Conservation (phyloP, 495 filamentous ascomycete genomes). For the Amphirosellinia nigrospora region DNA sequence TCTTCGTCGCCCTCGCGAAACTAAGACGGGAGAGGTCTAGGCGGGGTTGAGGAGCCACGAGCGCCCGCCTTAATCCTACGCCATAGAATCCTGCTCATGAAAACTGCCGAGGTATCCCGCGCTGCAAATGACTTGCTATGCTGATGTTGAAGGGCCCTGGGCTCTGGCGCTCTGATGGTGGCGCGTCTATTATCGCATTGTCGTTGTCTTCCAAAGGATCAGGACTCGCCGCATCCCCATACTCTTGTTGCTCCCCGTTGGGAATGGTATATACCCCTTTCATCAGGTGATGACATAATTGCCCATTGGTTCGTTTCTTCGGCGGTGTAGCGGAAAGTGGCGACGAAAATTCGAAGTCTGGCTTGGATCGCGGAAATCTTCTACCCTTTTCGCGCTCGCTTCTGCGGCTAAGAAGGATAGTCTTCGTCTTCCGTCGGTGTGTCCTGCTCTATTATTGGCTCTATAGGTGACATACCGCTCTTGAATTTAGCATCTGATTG, state of each 20-base stretch:
- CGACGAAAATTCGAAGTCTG: constrained; percentile 35
- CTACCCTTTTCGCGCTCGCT: not conserved
- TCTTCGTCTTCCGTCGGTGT: not conserved
- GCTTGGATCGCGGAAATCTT: constrained; percentile 37
- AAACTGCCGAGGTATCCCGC: constrained; percentile 49
- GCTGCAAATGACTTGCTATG: constrained; percentile 38
- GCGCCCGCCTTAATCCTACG: constrained; percentile 42
- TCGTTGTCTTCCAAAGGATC: constrained; percentile 31
- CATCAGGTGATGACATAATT: not conserved
- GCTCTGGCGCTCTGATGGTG: not conserved
- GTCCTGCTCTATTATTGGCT: constrained; percentile 7
- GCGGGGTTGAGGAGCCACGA: constrained; percentile 29
- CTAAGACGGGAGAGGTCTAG: constrained; percentile 14
- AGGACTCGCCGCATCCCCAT: constrained; percentile 11
- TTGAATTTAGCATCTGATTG: not conserved
- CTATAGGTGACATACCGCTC: not conserved
- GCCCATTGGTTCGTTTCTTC: not conserved
- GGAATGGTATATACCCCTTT: not conserved
- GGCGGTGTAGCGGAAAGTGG: constrained; percentile 19
- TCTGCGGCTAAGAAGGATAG: not conserved
- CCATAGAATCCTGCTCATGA: constrained; percentile 41
- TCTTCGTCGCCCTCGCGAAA: not conserved
- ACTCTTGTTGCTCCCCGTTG: not conserved
- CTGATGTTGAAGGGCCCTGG: constrained; percentile 11
- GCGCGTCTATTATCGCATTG: not conserved